Percentiles rank a stretch among this genome's conserved stretches.
phyloP scores from a whole-genome alignment of 352 stramenopile genomes.

The Globisporangium iwayamae region DNA sequence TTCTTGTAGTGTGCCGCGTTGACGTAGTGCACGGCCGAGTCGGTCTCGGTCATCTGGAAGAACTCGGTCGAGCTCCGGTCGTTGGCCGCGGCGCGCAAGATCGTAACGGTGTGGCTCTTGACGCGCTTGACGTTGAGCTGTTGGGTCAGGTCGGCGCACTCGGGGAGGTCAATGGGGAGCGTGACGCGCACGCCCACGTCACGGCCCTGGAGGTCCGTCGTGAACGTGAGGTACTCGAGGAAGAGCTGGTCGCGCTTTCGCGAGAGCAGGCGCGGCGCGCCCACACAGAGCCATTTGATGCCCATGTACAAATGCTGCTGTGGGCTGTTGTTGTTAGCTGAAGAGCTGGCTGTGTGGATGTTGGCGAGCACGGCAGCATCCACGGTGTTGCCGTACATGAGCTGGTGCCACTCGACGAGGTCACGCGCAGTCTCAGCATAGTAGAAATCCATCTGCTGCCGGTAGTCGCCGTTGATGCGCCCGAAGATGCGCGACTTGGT shows the following conservation, averaged over 20 bases:
- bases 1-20: constrained; percentile 31
- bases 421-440: constrained; percentile 53
- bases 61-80: constrained; percentile 40
- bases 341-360: constrained; percentile 53
- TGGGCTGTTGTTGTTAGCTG: constrained; percentile 16
- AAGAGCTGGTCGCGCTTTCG: constrained; percentile 69
- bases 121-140: constrained; percentile 54
- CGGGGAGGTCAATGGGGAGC: constrained; percentile 51
- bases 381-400: constrained; percentile 59
- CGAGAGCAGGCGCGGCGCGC: constrained; percentile 44
- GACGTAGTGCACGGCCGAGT: constrained; percentile 26
- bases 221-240: constrained; percentile 75
- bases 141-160: constrained; percentile 49
- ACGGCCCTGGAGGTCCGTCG: constrained; percentile 46
- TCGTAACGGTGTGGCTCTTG: constrained; percentile 51
- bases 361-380: constrained; percentile 70
- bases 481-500: constrained; percentile 56
- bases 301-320: constrained; percentile 60
- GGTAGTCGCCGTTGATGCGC: constrained; percentile 57
- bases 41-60: constrained; percentile 58
- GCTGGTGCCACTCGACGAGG: constrained; percentile 65
- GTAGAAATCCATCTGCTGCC: constrained; percentile 62
- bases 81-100: constrained; percentile 35
- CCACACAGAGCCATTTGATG: constrained; percentile 79
- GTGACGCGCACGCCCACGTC: constrained; percentile 72